Conservation (phyloP, 2,329 filamentous ascomycete genomes). For the Thermothelomyces thermophilus region DNA sequence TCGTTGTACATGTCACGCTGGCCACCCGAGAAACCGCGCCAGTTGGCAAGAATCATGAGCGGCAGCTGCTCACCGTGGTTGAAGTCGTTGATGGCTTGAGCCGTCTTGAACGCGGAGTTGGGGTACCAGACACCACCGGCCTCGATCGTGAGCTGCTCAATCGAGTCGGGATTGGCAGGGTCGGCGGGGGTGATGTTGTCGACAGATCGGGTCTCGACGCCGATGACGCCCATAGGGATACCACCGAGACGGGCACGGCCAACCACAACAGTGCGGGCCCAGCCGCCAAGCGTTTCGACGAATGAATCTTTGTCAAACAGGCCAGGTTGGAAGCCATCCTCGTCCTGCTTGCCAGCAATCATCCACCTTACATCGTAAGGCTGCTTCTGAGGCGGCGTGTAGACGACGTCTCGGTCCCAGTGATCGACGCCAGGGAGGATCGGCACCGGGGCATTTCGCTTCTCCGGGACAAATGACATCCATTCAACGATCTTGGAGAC, state of each 20-base stretch:
- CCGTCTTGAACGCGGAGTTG: constrained; percentile 99
- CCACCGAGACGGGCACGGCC: constrained; percentile 93
- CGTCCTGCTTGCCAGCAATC: constrained; percentile 79
- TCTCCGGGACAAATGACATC: constrained; percentile 95
- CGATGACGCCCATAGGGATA: constrained; percentile 97
- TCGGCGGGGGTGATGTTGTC: constrained; percentile 97
- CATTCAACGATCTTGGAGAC: constrained; percentile 96
- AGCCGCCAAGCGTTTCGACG: constrained; percentile 91
- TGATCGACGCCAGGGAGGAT: constrained; percentile 77
- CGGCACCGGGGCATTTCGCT: constrained; percentile 88
- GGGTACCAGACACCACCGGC: constrained; percentile 99
- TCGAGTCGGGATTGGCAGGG: constrained; percentile 95
- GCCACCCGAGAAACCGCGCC: constrained; percentile 99
- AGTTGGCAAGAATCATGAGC: constrained; percentile 98
- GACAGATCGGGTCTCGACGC: constrained; percentile 88
- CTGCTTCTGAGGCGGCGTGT: constrained; percentile 74
- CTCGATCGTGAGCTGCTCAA: constrained; percentile 89
- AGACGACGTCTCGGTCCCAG: constrained; percentile 91
- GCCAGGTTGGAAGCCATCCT: constrained; percentile 79
- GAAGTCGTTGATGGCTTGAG: constrained; percentile 97
- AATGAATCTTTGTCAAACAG: constrained; percentile 97
- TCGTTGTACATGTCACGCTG: constrained; percentile 99
- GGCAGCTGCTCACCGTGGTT: constrained; percentile 98
- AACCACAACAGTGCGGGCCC: constrained; percentile 94
- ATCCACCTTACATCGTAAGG: constrained; percentile 91